Evolutionary conservation across 2,329 filamentous ascomycete species (phyloP), one percentile per base, ranked within the genome.

Genomic region (Biscogniauxia sp.): DNA sequence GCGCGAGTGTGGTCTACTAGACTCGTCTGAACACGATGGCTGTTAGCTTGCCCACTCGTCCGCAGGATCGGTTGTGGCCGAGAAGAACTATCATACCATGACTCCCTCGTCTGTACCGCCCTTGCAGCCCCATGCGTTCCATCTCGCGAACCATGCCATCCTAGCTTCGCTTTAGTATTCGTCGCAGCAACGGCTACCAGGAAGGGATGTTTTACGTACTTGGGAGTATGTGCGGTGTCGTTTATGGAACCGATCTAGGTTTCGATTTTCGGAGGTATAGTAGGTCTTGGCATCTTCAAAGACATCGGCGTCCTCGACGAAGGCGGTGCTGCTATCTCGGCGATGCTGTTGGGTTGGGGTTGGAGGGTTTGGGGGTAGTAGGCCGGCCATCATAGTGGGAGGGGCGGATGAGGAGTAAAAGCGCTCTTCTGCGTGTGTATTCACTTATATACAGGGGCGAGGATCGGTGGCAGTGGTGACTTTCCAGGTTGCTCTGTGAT

Each of bases 1-100:
- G 63, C 92, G 90, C 61, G 77, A 75, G 59, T 90, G 86, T 54
- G 86, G 81, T 55, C 85, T 79, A 37, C 87, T 84, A 54, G 82
- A 80, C 75, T 93, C 92, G 79, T 97, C 93, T 95, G 71, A 26
- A 28, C 23, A 17, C 23, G 19, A 49, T 55, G 20, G 20, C 28
- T 13, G 32, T 57, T 6, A 62, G 51, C 63, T 54, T 17, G n/a
- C n/a, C n/a, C n/a, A 17, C 25, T 15, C 26, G 51, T 26, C 53
- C 15, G 45, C 45, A 3, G 4, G 53, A 2, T 20, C 19, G 5
- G 53, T 37, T 32, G 8, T 45, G 17, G 2, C 37, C 37, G 17
- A 6, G 5, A 13, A 20, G 23, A 56, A 23, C 55, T 53, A 37
- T 64, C 78, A 66, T 78, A 85, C 83, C 83, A 68, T 87, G 84